A percentile compares a stretch with the other conserved stretches of the same genome.
These are phyloP conservation scores for Xerophyta viscosa DNA, from an alignment of 106 monocot genomes.

Conservation along the genomic window DNA sequence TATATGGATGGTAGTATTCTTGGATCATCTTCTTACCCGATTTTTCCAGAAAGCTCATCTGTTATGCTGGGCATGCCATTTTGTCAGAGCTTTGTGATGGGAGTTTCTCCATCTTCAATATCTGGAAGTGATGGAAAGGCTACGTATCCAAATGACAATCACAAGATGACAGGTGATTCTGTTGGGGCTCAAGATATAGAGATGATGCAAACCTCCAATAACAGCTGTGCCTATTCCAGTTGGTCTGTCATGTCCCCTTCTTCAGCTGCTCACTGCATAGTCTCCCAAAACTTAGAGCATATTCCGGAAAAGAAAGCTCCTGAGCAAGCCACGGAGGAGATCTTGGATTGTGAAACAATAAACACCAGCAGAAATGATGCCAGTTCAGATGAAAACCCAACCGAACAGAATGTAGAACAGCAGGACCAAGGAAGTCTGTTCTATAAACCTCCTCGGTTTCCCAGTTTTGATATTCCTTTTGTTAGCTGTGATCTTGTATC, in stretches of 20 bases:
- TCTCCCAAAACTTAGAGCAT: conserved; percentile 8
- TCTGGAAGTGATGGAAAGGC: conserved; percentile 18
- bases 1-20: conserved; percentile 11
- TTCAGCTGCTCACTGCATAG: conserved; percentile 3
- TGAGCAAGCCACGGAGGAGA: conserved; percentile 1
- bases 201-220: conserved; percentile 15
- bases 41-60: conserved; percentile 22
- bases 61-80: conserved; percentile 19
- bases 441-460: conserved; percentile 83
- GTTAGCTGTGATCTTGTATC: conserved; percentile 75
- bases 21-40: conserved; percentile 14
- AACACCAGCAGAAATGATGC: conserved; percentile 2
- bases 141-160: conserved; percentile 4
- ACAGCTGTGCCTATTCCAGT: conserved; percentile 17
- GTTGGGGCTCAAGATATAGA: conserved; percentile 23
- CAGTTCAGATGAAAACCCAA: conserved; percentile 20
- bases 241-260: conserved; percentile 3
- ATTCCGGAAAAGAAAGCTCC: conserved; percentile 15
- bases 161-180: conserved; percentile 2
- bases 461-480: conserved; percentile 82
- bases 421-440: conserved; percentile 41
- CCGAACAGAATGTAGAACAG: conserved; percentile 4
- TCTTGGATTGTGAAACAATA: too few species aligned
- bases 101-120: conserved; percentile 30
- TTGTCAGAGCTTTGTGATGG: conserved; percentile 17